These are phyloP conservation scores for Cladophialophora exuberans DNA, from an alignment of 2,329 filamentous ascomycete genomes.

Conservation along the genomic window DNA sequence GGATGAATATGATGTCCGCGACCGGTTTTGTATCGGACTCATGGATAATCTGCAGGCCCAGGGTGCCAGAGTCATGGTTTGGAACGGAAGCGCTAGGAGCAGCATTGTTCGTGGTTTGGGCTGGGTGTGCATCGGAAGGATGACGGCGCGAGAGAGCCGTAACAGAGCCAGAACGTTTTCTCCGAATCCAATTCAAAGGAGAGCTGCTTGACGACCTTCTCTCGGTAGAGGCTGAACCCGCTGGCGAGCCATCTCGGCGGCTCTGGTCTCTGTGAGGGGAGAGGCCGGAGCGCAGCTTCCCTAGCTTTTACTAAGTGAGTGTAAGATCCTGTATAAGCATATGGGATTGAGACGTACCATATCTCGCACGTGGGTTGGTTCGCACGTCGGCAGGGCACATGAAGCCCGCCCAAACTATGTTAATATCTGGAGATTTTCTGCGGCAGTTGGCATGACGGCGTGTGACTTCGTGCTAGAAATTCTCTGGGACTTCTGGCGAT, in stretches of 20 bases:
- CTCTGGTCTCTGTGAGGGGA: not conserved
- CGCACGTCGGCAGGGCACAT: too few species aligned
- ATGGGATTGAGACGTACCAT: not conserved
- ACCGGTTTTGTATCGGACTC: slow-evolving; percentile 9
- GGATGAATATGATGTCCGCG: slow-evolving; percentile 39
- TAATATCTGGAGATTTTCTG: too few species aligned
- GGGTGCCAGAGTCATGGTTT: not conserved
- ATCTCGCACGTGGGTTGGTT: not conserved
- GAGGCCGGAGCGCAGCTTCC: not conserved
- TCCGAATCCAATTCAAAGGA: not conserved
- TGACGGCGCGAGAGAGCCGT: not conserved
- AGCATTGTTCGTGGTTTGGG: not conserved
- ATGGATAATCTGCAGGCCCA: slow-evolving; percentile 14
- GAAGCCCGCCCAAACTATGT: too few species aligned
- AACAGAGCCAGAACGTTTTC: not conserved
- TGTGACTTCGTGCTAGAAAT: too few species aligned
- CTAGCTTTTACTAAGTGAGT: not conserved
- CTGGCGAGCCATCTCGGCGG: not conserved
- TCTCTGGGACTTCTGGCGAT: too few species aligned
- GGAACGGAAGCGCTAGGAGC: not conserved
- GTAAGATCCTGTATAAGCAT: not conserved
- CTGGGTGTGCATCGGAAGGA: not conserved
- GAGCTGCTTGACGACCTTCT: not conserved
- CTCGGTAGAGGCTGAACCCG: not conserved
- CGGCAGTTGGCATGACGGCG: too few species aligned